Evolutionary conservation across 2,329 filamentous ascomycete species (phyloP).

Genomic region (Fusarium napiforme): DNA sequence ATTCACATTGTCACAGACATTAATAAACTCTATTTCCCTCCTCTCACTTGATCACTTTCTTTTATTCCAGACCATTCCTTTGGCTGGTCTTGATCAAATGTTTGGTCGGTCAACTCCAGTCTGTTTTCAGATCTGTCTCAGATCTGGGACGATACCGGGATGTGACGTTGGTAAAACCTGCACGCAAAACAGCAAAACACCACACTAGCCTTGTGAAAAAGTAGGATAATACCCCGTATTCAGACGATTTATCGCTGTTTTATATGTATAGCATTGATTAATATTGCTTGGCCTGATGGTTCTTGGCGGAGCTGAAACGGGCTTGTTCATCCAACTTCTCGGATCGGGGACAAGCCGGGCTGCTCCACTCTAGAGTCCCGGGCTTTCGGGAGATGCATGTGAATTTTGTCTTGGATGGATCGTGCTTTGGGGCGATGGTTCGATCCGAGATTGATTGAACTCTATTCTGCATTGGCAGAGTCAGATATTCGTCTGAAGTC

Average conservation of each 20-base stretch:
- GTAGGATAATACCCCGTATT: not conserved
- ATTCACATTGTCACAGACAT: not conserved
- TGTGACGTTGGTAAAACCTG: conserved; percentile 33
- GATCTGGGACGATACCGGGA: conserved; percentile 5
- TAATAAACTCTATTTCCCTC: not conserved
- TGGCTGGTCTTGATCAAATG: not conserved
- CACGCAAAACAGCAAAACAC: not conserved
- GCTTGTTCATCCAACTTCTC: not conserved
- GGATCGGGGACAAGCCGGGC: not conserved
- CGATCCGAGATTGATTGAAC: not conserved
- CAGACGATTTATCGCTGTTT: not conserved
- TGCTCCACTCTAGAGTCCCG: not conserved
- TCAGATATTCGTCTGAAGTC: not conserved
- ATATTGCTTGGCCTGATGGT: not conserved
- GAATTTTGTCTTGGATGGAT: not conserved
- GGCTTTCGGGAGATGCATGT: not conserved
- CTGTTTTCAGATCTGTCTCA: conserved; percentile 24
- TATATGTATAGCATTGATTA: conserved; percentile 13
- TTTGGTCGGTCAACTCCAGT: not conserved
- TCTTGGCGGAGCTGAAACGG: conserved; percentile 6
- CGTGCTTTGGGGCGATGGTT: not conserved
- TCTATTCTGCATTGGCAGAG: not conserved
- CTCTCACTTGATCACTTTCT: not conserved
- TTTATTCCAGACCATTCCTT: too few species aligned
- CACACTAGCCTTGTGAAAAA: not conserved